Conservation (phyloP, 176 grass and related monocot genomes). For the Eremochloa ophiuroides region DNA sequence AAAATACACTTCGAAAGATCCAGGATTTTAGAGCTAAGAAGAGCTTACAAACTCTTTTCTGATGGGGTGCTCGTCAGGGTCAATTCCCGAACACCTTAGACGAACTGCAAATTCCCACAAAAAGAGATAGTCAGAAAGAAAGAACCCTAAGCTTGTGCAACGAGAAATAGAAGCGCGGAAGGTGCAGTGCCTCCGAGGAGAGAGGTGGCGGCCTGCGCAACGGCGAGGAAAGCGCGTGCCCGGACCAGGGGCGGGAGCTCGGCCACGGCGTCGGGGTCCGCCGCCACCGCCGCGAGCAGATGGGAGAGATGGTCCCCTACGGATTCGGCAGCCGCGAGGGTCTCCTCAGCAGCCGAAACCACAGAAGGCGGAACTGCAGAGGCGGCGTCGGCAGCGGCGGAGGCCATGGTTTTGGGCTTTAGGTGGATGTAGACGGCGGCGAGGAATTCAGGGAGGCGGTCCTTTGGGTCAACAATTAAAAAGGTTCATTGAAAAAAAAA, state of each 20-base stretch:
- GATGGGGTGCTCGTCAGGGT: slow-evolving; percentile 78
- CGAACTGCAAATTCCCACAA: slow-evolving; percentile 37
- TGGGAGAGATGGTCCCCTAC: slow-evolving; percentile 57
- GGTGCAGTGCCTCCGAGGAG: slow-evolving; percentile 49
- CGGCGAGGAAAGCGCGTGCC: slow-evolving; percentile 62
- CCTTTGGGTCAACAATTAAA: background rate
- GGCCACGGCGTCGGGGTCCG: slow-evolving; percentile 52
- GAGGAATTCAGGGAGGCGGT: background rate
- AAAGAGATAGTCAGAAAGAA: background rate
- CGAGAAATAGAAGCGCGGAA: background rate
- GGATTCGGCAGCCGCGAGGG: slow-evolving; percentile 51
- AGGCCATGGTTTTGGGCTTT: slow-evolving; percentile 29
- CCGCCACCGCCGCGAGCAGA: slow-evolving; percentile 44
- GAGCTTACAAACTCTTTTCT: slow-evolving; percentile 74
- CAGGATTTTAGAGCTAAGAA: background rate
- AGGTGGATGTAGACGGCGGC: slow-evolving; percentile 7
- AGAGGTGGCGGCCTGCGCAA: slow-evolving; percentile 57
- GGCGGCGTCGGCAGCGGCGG: background rate
- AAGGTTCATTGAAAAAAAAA: too few species aligned
- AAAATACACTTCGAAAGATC: background rate
- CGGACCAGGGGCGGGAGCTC: slow-evolving; percentile 64
- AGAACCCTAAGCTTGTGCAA: background rate
- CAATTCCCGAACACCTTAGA: slow-evolving; percentile 70
- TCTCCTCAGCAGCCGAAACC: slow-evolving; percentile 48
- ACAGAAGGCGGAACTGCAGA: slow-evolving; percentile 31